These are phyloP conservation scores for Nakazawaea ernobii DNA, from an alignment of 805 yeast species.

Conservation along the genomic window DNA sequence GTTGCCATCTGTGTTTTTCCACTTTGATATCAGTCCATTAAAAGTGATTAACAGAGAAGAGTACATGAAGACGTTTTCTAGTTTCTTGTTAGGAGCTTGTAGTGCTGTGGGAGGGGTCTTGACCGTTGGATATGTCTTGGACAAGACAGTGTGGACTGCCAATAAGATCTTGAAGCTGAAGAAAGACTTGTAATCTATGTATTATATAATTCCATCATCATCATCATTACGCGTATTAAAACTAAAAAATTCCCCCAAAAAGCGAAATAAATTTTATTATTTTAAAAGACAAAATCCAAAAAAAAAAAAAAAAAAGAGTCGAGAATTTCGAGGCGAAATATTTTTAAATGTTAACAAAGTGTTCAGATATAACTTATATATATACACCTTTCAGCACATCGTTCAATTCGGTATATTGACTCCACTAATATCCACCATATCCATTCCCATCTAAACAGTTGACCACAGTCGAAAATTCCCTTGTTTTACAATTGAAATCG, in stretches of 20 bases:
- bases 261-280: too few relatives aligned
- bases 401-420: too few relatives aligned
- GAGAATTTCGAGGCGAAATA: too few relatives aligned
- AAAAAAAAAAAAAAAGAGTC: too few relatives aligned
- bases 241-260: too few relatives aligned
- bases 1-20: constrained; percentile 80
- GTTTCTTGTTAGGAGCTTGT: constrained; percentile 74
- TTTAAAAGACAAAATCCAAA: too few relatives aligned
- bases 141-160: constrained; percentile 84
- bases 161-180: constrained; percentile 68
- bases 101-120: constrained; percentile 91
- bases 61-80: constrained; percentile 71
- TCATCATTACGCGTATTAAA: too few relatives aligned
- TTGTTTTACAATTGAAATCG: neutral
- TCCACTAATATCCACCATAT: too few relatives aligned
- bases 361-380: too few relatives aligned
- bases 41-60: constrained; percentile 83
- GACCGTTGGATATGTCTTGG: constrained; percentile 86
- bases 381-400: too few relatives aligned
- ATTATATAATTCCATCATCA: neutral
- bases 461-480: neutral
- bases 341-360: too few relatives aligned
- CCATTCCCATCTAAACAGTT: too few relatives aligned
- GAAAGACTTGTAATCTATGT: constrained; percentile 36
- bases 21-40: constrained; percentile 89